A percentile compares a stretch with the other conserved stretches of the same genome.
phyloP scores from a whole-genome alignment of 768 basidiomycete genomes.

The Serendipita sp. region DNA sequence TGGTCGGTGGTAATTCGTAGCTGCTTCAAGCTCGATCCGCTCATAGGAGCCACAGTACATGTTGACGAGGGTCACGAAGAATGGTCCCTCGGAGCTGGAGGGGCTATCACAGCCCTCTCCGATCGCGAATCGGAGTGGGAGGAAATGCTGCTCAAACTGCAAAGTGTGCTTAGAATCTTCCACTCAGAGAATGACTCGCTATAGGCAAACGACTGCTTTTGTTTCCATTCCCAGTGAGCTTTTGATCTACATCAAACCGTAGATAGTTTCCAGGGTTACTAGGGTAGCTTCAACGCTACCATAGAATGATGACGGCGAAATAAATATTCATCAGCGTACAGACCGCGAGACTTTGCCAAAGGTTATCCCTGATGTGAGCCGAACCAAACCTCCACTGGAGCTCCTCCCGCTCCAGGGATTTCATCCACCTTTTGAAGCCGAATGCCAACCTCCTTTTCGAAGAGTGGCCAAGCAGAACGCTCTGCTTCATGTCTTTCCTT shows the following conservation, averaged over 20 bases:
- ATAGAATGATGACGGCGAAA: no score
- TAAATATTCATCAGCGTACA: no score
- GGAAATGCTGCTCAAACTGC: constrained; percentile 78
- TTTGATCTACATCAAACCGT: no score
- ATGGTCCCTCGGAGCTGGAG: constrained; percentile 83
- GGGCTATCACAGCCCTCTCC: constrained; percentile 88
- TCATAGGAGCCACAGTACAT: constrained; percentile 10
- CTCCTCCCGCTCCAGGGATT: constrained; percentile 42
- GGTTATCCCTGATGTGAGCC: constrained; percentile 17
- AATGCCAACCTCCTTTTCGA: constrained; percentile 33
- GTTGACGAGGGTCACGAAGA: constrained; percentile 22
- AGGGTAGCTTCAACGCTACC: no score
- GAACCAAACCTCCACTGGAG: constrained; percentile 59
- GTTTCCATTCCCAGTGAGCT: no score
- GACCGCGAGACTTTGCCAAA: no score
- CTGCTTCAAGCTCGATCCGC: constrained; percentile 54
- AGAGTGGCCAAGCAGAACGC: constrained; percentile 54
- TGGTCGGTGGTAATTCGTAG: constrained; percentile 92
- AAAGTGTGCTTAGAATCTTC: constrained; percentile 40
- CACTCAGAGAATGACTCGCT: no score
- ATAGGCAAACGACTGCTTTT: no score
- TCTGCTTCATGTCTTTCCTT: constrained; percentile 74
- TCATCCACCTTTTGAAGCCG: constrained; percentile 39
- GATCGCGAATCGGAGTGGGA: constrained; percentile 83
- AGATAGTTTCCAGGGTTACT: no score